Evolutionary conservation across 805 yeast species (phyloP).

Genomic region (Lipomyces chichibuensis): DNA sequence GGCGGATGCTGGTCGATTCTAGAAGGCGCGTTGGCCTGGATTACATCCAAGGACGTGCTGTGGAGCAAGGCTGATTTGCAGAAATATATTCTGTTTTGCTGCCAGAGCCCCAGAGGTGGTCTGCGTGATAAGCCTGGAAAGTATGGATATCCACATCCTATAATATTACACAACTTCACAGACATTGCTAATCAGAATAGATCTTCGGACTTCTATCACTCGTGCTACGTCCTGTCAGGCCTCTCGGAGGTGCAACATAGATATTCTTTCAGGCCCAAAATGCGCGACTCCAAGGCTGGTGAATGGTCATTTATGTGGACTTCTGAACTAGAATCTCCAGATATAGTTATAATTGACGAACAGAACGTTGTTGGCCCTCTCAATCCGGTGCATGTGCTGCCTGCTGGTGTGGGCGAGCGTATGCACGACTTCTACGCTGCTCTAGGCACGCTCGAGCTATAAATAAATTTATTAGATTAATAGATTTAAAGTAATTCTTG

Average conservation of each 20-base stretch:
- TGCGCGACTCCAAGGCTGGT: conserved; percentile 32
- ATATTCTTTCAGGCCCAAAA: conserved; percentile 40
- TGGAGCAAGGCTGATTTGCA: conserved; percentile 61
- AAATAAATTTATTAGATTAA: too few relatives aligned
- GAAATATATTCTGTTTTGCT: conserved; percentile 68
- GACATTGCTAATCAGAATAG: conserved; percentile 3
- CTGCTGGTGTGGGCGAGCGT: conserved; percentile 49
- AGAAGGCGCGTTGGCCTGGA: conserved; percentile 53
- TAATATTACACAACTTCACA: too few relatives aligned
- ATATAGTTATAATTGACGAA: conserved; percentile 19
- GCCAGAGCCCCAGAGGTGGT: conserved; percentile 75
- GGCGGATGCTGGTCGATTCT: conserved; percentile 74
- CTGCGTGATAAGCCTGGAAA: conserved; percentile 86
- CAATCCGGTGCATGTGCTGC: conserved; percentile 65
- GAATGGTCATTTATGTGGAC: conserved; percentile 44
- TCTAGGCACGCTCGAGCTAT: not conserved
- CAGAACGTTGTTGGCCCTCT: conserved; percentile 43
- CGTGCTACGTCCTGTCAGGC: conserved; percentile 83
- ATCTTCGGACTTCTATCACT: conserved; percentile 81
- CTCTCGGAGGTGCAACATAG: conserved; percentile 60
- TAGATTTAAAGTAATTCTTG: not conserved
- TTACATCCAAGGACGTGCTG: conserved; percentile 39
- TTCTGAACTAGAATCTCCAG: conserved; percentile 32
- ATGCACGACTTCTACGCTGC: conserved; percentile 39
- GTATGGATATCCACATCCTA: conserved; percentile 22